These are phyloP conservation scores for Blepharisma stoltei DNA, from an alignment of 73 alveolate genomes.

Conservation along the genomic window DNA sequence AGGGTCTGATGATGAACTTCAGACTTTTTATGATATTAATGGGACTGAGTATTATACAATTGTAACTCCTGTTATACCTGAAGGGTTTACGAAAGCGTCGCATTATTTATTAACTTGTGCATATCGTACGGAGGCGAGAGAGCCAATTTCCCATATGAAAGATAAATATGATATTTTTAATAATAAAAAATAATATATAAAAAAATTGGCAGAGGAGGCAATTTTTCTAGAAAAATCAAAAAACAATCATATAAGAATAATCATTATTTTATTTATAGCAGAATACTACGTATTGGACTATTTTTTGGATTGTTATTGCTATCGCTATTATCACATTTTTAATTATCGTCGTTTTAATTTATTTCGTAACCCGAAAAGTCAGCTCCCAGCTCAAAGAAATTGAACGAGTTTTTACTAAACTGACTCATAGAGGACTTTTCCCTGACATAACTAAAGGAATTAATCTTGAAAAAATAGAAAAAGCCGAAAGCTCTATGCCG, in stretches of 20 bases:
- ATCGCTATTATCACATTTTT: background rate
- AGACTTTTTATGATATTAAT: background rate
- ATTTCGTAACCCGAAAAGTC: background rate
- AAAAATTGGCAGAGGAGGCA: too few species aligned
- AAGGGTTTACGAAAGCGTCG: background rate
- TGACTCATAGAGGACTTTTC: background rate
- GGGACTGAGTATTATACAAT: constrained; percentile 16
- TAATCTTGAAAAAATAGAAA: background rate
- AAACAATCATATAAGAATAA: too few species aligned
- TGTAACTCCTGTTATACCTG: background rate
- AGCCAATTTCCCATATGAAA: background rate
- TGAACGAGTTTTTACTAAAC: background rate
- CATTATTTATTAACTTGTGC: constrained; percentile 11
- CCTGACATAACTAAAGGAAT: constrained; percentile 10
- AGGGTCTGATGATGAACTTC: background rate
- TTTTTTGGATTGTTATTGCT: constrained; percentile 14
- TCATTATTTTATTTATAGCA: too few species aligned
- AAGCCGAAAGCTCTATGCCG: background rate
- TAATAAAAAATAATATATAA: background rate
- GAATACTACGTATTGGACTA: too few species aligned
- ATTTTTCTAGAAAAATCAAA: too few species aligned
- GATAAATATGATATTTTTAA: background rate
- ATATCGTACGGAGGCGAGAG: background rate
- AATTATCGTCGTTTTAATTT: background rate
- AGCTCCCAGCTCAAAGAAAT: constrained; percentile 2